Conservation (phyloP, 2,329 filamentous ascomycete genomes). For the Arthroderma uncinatum region DNA sequence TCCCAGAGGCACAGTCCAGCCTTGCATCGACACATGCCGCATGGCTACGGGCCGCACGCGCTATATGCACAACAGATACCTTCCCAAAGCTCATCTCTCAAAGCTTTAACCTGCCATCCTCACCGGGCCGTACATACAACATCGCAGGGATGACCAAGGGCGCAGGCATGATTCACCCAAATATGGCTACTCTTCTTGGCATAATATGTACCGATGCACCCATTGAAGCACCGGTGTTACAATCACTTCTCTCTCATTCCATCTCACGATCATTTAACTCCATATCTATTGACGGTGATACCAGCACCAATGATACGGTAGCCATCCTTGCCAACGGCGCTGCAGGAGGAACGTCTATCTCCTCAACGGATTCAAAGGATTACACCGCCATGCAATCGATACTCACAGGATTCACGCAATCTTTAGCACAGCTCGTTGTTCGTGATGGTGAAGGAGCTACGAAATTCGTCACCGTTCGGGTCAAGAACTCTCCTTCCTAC, state of each 20-base stretch:
- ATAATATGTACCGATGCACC: slow-evolving; percentile 87
- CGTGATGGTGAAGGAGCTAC: slow-evolving; percentile 95
- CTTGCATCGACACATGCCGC: slow-evolving; percentile 67
- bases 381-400: slow-evolving; percentile 60
- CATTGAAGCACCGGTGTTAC: slow-evolving; percentile 56
- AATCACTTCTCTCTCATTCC: slow-evolving; percentile 58
- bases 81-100: slow-evolving; percentile 90
- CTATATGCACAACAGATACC: slow-evolving; percentile 96
- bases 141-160: slow-evolving; percentile 96
- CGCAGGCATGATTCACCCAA: slow-evolving; percentile 97
- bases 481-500: slow-evolving; percentile 60
- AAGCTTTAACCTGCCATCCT: slow-evolving; percentile 73
- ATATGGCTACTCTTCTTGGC: slow-evolving; percentile 92
- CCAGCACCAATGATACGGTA: slow-evolving; percentile 92
- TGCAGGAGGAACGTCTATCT: slow-evolving; percentile 59
- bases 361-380: slow-evolving; percentile 43
- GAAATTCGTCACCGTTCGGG: slow-evolving; percentile 90
- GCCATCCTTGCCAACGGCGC: slow-evolving; percentile 92
- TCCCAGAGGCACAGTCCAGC: slow-evolving; percentile 62
- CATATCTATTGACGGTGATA: slow-evolving; percentile 94
- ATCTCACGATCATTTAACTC: slow-evolving; percentile 85
- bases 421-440: slow-evolving; percentile 84
- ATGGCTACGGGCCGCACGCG: slow-evolving; percentile 76
- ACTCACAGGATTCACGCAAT: slow-evolving; percentile 65
- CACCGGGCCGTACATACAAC: slow-evolving; percentile 61